Conservation (phyloP, 2,329 filamentous ascomycete genomes). For the Aspergillus quadrilineatus region DNA sequence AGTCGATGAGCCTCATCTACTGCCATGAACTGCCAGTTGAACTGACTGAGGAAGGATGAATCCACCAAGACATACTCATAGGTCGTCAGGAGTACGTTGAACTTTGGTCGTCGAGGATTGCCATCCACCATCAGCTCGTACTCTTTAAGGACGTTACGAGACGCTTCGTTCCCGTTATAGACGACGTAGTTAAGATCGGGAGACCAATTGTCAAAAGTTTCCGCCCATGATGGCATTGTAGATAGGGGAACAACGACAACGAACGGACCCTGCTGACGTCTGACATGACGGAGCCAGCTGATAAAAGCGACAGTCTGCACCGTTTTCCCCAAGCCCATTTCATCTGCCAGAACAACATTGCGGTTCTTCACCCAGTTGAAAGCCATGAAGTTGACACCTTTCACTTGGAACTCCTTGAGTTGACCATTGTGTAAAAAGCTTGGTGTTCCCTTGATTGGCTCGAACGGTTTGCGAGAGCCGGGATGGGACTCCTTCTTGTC, state of each 20-base stretch:
- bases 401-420: conserved; percentile 88
- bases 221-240: conserved; percentile 96
- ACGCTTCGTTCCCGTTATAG: conserved; percentile 85
- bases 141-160: conserved; percentile 83
- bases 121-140: conserved; percentile 85
- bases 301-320: conserved; percentile 97
- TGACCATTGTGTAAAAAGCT: conserved; percentile 80
- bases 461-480: conserved; percentile 70
- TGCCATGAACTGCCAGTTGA: conserved; percentile 97
- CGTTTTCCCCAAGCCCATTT: conserved; percentile 98
- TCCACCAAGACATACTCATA: conserved; percentile 95
- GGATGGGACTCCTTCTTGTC: conserved; percentile 74
- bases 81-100: conserved; percentile 95
- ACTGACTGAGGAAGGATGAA: conserved; percentile 75
- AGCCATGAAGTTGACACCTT: conserved; percentile 89
- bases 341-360: conserved; percentile 95
- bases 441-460: conserved; percentile 75
- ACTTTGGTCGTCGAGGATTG: conserved; percentile 85
- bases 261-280: conserved; percentile 88
- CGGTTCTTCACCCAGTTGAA: conserved; percentile 94
- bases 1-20: conserved; percentile 96
- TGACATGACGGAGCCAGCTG: conserved; percentile 90
- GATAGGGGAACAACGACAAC: conserved; percentile 96
- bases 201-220: conserved; percentile 95
- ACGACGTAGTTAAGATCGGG: conserved; percentile 96